Evolutionary conservation across 345 rosid species (phyloP).

Genomic region (Salix exigua): DNA sequence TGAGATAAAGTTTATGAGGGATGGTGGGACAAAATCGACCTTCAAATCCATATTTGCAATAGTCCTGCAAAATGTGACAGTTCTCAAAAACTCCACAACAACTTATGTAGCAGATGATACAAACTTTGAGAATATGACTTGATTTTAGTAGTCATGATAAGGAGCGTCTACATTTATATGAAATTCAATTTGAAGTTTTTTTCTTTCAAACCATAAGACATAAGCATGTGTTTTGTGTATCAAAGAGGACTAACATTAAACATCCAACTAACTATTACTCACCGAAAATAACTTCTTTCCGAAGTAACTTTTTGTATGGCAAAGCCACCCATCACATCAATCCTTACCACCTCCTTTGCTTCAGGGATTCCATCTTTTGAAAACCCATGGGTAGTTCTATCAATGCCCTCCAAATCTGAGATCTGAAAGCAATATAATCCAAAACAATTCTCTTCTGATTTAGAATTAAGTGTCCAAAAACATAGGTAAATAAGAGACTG

Average conservation of each 20-base stretch:
- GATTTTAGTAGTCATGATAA: not conserved
- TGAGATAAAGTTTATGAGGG: conserved; percentile 77
- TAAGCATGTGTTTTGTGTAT: not conserved
- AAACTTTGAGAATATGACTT: no score
- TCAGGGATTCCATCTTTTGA: conserved; percentile 53
- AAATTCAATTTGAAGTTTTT: not conserved
- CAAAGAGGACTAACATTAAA: not conserved
- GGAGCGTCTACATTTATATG: not conserved
- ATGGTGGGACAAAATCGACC: conserved; percentile 86
- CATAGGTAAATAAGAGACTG: conserved; percentile 3
- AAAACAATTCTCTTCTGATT: not conserved
- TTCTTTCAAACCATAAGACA: not conserved
- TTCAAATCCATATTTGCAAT: conserved; percentile 78
- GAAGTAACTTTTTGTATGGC: conserved; percentile 77
- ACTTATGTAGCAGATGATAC: not conserved
- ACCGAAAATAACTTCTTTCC: conserved; percentile 86
- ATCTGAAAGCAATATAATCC: conserved; percentile 44
- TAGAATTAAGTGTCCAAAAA: not conserved
- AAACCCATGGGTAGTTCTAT: conserved; percentile 48
- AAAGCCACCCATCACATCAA: conserved; percentile 79
- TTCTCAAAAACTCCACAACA: not conserved
- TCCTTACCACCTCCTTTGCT: conserved; percentile 62
- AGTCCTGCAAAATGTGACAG: conserved; percentile 50
- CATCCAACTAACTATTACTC: conserved; percentile 15
- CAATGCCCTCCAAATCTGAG: conserved; percentile 54